Percentiles rank a stretch among this genome's conserved stretches.
Conservation (phyloP, 495 filamentous ascomycete genomes). For the Tuber melanosporum region DNA sequence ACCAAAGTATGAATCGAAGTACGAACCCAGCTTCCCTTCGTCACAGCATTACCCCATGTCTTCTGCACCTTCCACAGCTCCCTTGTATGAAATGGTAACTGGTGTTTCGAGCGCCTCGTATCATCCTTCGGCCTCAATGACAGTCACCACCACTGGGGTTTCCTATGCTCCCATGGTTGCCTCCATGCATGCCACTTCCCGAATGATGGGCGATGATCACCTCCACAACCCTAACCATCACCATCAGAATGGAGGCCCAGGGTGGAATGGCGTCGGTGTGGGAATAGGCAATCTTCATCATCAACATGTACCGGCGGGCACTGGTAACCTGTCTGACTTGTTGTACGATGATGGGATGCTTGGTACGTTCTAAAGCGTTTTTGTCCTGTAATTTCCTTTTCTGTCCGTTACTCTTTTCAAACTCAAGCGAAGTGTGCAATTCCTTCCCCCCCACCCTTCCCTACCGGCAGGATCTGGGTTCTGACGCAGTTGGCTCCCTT, state of each 20-base stretch:
- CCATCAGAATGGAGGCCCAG: slow-evolving; percentile 20
- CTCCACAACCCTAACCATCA: slow-evolving; percentile 34
- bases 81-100: slow-evolving; percentile 39
- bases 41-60: slow-evolving; percentile 43
- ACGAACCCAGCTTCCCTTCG: slow-evolving; percentile 35
- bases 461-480: slow-evolving; percentile 23
- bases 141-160: slow-evolving; percentile 32
- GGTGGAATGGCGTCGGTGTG: slow-evolving; percentile 28
- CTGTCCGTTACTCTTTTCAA: slow-evolving; percentile 30
- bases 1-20: slow-evolving; percentile 34
- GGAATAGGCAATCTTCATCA: slow-evolving; percentile 42
- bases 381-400: slow-evolving; percentile 37
- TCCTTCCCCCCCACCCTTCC: slow-evolving; percentile 20
- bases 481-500: slow-evolving; percentile 28
- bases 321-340: slow-evolving; percentile 42
- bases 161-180: slow-evolving; percentile 38
- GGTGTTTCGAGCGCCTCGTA: slow-evolving; percentile 38
- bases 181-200: slow-evolving; percentile 34
- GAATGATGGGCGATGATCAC: slow-evolving; percentile 28
- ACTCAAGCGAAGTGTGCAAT: slow-evolving; percentile 39
- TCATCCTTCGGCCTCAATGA: slow-evolving; percentile 37
- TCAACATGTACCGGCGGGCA: slow-evolving; percentile 39
- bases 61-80: slow-evolving; percentile 32
- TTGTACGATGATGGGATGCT: slow-evolving; percentile 47
- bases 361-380: slow-evolving; percentile 44